phyloP scores from a whole-genome alignment of 1,284 basidiomycete genomes.

The Blastosporella zonata region DNA sequence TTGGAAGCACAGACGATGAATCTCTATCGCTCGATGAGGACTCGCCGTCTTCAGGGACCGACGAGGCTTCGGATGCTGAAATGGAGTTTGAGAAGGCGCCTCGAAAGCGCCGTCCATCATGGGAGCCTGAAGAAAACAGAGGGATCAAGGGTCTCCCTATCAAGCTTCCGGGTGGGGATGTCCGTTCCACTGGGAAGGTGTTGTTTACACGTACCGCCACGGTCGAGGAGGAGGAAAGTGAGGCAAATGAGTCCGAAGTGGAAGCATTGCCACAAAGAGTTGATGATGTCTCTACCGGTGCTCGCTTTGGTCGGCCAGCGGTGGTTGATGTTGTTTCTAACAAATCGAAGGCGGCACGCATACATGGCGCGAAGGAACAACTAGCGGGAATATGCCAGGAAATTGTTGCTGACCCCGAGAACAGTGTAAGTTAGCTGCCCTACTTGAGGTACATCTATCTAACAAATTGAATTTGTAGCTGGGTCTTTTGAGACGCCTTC shows the following conservation, averaged over 20 bases:
- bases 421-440: slow-evolving; percentile 53
- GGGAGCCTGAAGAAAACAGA: slow-evolving; percentile 43
- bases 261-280: slow-evolving; percentile 27
- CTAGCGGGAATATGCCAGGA: slow-evolving; percentile 88
- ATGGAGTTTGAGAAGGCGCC: slow-evolving; percentile 67
- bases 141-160: slow-evolving; percentile 78
- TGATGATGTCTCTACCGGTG: slow-evolving; percentile 74
- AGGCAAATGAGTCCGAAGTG: slow-evolving; percentile 35
- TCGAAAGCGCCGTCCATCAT: slow-evolving; percentile 46
- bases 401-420: slow-evolving; percentile 83
- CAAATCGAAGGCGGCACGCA: slow-evolving; percentile 63
- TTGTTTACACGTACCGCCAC: slow-evolving; percentile 25
- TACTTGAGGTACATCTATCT: neutral
- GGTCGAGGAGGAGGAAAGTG: slow-evolving; percentile 38
- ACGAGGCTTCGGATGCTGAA: slow-evolving; percentile 60
- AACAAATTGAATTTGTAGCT: slow-evolving; percentile 46
- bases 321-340: slow-evolving; percentile 73
- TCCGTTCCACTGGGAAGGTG: slow-evolving; percentile 57
- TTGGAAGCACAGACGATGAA: slow-evolving; percentile 23
- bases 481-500: slow-evolving; percentile 80
- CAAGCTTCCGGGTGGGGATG: slow-evolving; percentile 76
- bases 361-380: slow-evolving; percentile 85
- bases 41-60: slow-evolving; percentile 28
- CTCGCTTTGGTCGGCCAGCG: slow-evolving; percentile 78
- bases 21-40: slow-evolving; percentile 25